These are phyloP conservation scores for Mallotus repandus DNA, from an alignment of 441 rosid genomes.

Conservation along the genomic window DNA sequence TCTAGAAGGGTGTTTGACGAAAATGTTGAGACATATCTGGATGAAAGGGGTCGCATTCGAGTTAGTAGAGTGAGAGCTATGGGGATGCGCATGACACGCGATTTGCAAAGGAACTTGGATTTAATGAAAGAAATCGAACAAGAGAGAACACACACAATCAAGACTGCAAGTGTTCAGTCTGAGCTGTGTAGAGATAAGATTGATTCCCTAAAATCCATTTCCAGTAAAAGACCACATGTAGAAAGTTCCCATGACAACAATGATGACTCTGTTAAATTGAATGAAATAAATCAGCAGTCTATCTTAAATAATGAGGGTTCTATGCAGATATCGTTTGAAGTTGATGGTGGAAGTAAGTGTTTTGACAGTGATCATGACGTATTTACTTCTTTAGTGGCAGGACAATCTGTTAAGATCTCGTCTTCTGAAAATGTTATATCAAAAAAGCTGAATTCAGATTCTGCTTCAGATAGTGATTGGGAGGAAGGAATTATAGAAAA, in stretches of 20 bases:
- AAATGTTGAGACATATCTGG: constrained; percentile 74
- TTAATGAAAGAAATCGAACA: constrained; percentile 83
- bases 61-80: constrained; percentile 81
- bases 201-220: constrained; percentile 29
- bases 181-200: constrained; percentile 27
- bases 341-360: constrained; percentile 44
- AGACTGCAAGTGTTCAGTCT: constrained; percentile 29
- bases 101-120: constrained; percentile 93
- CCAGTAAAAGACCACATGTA: constrained; percentile 36
- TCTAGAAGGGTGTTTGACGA: constrained; percentile 44
- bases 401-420: constrained; percentile 40
- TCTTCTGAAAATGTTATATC: constrained; percentile 40
- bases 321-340: constrained; percentile 75
- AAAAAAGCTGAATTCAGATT: constrained; percentile 34
- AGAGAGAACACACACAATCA: constrained; percentile 31
- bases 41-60: constrained; percentile 76
- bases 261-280: constrained; percentile 36
- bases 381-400: constrained; percentile 74
- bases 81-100: constrained; percentile 97
- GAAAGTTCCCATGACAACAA: constrained; percentile 33
- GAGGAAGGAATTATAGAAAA: constrained; percentile 49
- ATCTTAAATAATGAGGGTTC: constrained; percentile 33
- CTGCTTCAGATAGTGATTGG: constrained; percentile 74
- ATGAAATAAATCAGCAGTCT: constrained; percentile 32
- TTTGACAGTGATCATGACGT: constrained; percentile 62